Evolutionary conservation across 179 eudicot species (phyloP), one percentile per base, ranked within the genome.

Genomic region (Gypsophila paniculata): DNA sequence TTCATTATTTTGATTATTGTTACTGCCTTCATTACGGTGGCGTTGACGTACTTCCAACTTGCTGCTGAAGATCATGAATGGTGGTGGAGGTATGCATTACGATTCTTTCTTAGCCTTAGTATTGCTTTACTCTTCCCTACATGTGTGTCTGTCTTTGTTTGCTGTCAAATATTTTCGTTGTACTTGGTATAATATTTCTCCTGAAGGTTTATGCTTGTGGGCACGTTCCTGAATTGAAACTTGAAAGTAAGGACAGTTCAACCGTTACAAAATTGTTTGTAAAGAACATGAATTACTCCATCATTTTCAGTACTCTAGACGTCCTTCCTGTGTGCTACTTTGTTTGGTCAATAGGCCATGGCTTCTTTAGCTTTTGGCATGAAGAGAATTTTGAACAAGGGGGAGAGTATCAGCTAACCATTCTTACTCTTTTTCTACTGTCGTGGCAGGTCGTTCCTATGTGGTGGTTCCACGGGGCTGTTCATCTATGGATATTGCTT

Each of bases 21-120:
- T 49, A 81, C 84, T 64, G 84, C 84, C 72, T 81, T 81, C 76
- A 81, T 81, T 53, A 81, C 84, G 38, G 84, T 81, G 79, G 84
- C 84, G 22, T 68, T 81, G 79, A 81, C 84, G n/a, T 81, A 81
- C 74, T 81, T 81, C 74, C 84, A 81, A 72, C 84, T 81, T 68
- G 84, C 84, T 72, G 84, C 84, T 69, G 84, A 81, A 81, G 84
- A 81, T 68, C 84, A 81, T 68, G 82, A 81, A 54, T 81, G 84
- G 84, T 81, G 84, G 84, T 81, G 84, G 84, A 81, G 84, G 84
- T 81, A 61, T 32, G 79, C 57, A 17, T 49, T 77, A 22, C 22
- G 11, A 8, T 58, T 65, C 14, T n/a, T n/a, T n/a, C n/a, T n/a
- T n/a, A n/a, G n/a, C n/a, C n/a, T n/a, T n/a, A n/a, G n/a, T n/a